Evolutionary conservation across 805 yeast species (phyloP), one percentile per base, ranked within the genome.

Genomic region (Lipomyces yamanashiensis): DNA sequence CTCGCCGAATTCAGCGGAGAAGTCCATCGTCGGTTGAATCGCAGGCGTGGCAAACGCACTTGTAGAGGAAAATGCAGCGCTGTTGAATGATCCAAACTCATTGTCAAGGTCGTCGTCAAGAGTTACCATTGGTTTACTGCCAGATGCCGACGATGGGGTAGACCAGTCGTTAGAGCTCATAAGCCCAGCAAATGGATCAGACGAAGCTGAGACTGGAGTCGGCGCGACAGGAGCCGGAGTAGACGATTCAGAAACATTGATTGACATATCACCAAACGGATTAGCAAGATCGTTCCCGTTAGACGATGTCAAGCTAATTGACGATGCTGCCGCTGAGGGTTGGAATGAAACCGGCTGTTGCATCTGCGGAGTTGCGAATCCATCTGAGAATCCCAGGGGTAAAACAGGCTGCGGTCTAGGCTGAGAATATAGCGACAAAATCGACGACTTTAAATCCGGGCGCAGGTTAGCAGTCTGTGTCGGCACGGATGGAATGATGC

Each of bases 381-480:
- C 63, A 21, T 21, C 56, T 28, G 64, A 15, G 49, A 51, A 39
- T 21, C 66, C 58, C 34, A 61, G 49, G 15, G 71, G 64, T 17
- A 67, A 47, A 7, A 51, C 53, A 19, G 56, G 58, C n/a, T 72
- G 71, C 55, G 71, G 76, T 21, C 87, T 89, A 1, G 89, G 83
- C 0, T 96, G 85, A 28, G 81, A 76, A 75, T 95, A 95, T 58
- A 95, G 81, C 28, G 98, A 91, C 63, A 95, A 78, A 64, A 95
- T 95, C 0, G 97, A 90, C 77, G 90, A 90, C 74, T 95, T 95
- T 75, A 95, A 81, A 72, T 93, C 98, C 2, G 95, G 93, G 72
- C 97, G 82, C 40, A 81, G 62, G 15, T 56, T 63, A 15, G 68
- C 59, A 9, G 71, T 54, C 43, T 74, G 65, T 48, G 70, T 45